Evolutionary conservation across 805 yeast genomes (phyloP), one percentile per base, ranked within the genome.

Genomic region (Pichia eremophila): DNA sequence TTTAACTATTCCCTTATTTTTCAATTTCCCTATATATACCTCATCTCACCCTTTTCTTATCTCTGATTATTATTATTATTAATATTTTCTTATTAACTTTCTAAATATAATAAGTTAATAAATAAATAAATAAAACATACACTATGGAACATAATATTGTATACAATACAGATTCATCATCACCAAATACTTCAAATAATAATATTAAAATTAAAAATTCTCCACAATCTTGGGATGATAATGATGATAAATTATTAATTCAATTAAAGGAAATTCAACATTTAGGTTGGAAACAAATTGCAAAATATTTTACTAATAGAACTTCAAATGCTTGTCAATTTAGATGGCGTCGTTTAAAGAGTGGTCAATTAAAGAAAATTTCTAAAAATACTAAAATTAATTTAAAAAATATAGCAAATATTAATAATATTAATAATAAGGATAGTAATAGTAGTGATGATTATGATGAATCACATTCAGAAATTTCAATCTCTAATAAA

Each of bases 311-410:
- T 62, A 69, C 75, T 35, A 81, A 83, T 60, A 70, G 95, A 59
- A 87, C 95, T 2, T 93, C 95, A 27, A 87, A 85, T 61, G 95
- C 95, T 2, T 85, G 95, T 57, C 95, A 85, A 65, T 85, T 85
- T 60, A 75, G 95, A 56, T 87, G 95, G 95, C 75, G 95, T 61
- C 66, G 95, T 52, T 65, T 81, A 35, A 77, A 48, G 25, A 41
- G 47, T 31, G 50, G 50, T 25, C 47, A 48, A 39, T 37, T 48
- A 4, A 48, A 48, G 17, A 48, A 44, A 39, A 19, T 38, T 4
- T 27, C 42, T 9, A 46, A 41, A n/a, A 28, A 2, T 19, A 19
- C 25, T 22, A 22, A 1, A 22, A 22, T 4, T 22, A 22, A 22
- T 22, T 22, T 22, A 22, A 22, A 22, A 22, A 22, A 22, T 22